Percentiles rank a stretch among this genome's conserved stretches.
phyloP scores from a whole-genome alignment of 148 eudicot species.

The Rhododendron henanense region DNA sequence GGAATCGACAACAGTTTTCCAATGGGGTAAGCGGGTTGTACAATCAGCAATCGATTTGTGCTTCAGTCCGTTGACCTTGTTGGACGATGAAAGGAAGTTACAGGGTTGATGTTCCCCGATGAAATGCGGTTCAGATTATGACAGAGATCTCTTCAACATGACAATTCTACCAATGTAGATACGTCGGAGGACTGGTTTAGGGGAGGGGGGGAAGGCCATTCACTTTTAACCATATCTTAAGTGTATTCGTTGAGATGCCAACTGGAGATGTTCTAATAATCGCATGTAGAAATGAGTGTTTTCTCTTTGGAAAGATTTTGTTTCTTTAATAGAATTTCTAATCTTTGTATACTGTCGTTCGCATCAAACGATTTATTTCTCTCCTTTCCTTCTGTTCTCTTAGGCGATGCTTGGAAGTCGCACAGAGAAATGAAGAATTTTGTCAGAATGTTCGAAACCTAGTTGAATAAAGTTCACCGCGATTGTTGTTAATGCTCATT shows the following conservation, averaged over 20 bases:
- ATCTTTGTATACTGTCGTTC: neutral
- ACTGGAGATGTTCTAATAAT: slow-evolving; percentile 12
- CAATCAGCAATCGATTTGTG: slow-evolving; percentile 76
- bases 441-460: neutral
- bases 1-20: slow-evolving; percentile 64
- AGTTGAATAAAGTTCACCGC: neutral
- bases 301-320: slow-evolving; percentile 15
- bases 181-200: neutral
- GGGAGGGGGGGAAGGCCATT: neutral
- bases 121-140: neutral
- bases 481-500: neutral
- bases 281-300: slow-evolving; percentile 10
- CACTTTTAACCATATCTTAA: neutral
- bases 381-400: neutral
- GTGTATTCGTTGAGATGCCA: slow-evolving; percentile 10
- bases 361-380: neutral
- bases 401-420: neutral
- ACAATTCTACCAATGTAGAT: neutral
- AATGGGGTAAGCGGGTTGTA: slow-evolving; percentile 51
- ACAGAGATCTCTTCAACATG: slow-evolving; percentile 3
- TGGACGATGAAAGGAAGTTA: neutral
- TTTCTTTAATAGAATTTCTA: slow-evolving; percentile 7
- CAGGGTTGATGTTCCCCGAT: neutral
- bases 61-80: slow-evolving; percentile 49
- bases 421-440: neutral